phyloP scores from a whole-genome alignment of 2,329 filamentous ascomycete species.

The Pseudogymnoascus sp. region DNA sequence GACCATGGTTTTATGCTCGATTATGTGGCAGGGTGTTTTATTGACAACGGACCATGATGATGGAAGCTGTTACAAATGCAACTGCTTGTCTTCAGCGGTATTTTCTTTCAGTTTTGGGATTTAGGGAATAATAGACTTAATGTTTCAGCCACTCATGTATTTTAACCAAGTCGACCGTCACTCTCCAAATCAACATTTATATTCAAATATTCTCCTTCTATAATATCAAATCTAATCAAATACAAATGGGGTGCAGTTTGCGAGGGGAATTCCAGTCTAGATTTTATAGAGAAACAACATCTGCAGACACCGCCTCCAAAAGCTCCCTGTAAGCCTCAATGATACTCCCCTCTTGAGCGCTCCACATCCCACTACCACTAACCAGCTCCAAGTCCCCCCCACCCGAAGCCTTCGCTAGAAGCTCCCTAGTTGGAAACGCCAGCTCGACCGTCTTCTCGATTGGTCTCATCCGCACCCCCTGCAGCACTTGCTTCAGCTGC shows the following conservation, averaged over 20 bases:
- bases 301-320: neutral
- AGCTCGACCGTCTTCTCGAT: slow-evolving; percentile 26
- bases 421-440: slow-evolving; percentile 24
- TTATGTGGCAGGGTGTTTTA: too few relatives aligned
- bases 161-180: neutral
- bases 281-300: neutral
- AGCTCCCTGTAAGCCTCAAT: neutral
- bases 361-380: slow-evolving; percentile 11
- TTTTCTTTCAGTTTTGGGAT: too few relatives aligned
- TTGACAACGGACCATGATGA: too few relatives aligned
- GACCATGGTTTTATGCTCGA: too few relatives aligned
- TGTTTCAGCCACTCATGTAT: neutral
- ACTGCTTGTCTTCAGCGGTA: too few relatives aligned
- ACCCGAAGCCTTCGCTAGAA: slow-evolving; percentile 16
- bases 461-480: slow-evolving; percentile 30
- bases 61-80: too few relatives aligned
- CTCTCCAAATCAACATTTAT: neutral
- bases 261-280: neutral
- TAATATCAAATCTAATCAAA: neutral
- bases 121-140: neutral
- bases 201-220: neutral
- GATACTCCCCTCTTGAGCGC: neutral
- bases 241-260: neutral
- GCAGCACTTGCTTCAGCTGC: slow-evolving; percentile 30
- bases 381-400: slow-evolving; percentile 28